These are phyloP conservation scores for Mycena citricolor DNA, from an alignment of 1,284 basidiomycete species.

Conservation along the genomic window DNA sequence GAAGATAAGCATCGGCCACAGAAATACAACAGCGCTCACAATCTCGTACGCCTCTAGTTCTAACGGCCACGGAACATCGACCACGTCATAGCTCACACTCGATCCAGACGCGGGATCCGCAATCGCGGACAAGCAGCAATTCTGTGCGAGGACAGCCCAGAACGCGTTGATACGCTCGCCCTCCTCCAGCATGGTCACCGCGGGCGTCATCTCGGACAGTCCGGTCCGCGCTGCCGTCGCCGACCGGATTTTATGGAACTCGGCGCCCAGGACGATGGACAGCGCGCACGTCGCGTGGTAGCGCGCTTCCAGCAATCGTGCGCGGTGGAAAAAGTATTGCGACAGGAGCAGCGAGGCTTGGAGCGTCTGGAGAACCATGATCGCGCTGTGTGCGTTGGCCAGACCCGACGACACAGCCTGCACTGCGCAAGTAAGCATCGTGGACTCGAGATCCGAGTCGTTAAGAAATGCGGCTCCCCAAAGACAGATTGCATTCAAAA, in stretches of 20 bases:
- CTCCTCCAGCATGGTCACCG: constrained; percentile 34
- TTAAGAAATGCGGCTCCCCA: constrained; percentile 27
- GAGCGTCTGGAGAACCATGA: not conserved
- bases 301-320: constrained; percentile 7
- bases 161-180: constrained; percentile 44
- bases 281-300: constrained; percentile 8
- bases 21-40: not conserved
- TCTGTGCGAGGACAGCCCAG: constrained; percentile 41
- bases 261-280: constrained; percentile 9
- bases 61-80: constrained; percentile 28
- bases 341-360: constrained; percentile 5
- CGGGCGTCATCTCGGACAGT: constrained; percentile 27
- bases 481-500: constrained; percentile 15
- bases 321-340: constrained; percentile 30
- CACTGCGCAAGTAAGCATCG: constrained; percentile 12
- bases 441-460: constrained; percentile 23
- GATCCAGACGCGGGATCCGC: no score
- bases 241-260: constrained; percentile 10
- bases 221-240: not conserved
- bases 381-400: not conserved
- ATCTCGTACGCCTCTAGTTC: constrained; percentile 6
- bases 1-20: not conserved
- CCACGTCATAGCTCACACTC: not conserved
- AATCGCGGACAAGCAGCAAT: constrained; percentile 39
- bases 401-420: constrained; percentile 9